Conservation (phyloP, 495 filamentous ascomycete genomes). For the Lophium mytilinum region DNA sequence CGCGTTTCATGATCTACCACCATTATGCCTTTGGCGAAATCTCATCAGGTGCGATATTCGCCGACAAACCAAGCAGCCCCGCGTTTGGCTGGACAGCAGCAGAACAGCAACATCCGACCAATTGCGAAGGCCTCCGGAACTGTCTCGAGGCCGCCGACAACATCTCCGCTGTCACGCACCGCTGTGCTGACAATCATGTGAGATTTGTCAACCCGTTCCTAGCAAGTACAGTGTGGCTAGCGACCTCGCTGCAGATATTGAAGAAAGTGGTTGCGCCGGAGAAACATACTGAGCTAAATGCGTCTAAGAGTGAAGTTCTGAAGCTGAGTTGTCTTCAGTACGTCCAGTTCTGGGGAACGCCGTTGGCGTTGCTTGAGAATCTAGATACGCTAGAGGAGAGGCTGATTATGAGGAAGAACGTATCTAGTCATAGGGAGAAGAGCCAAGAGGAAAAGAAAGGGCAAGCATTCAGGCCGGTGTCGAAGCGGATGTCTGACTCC, state of each 20-base stretch:
- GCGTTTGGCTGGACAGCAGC: not conserved
- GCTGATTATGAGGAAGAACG: not conserved
- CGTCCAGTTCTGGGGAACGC: constrained; percentile 12
- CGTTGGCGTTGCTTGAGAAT: constrained; percentile 6
- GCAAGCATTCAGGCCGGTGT: not conserved
- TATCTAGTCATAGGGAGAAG: not conserved
- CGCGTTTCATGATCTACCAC: constrained; percentile 32
- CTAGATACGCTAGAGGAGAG: constrained; percentile 10
- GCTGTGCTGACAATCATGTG: constrained; percentile 19
- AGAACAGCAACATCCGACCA: not conserved
- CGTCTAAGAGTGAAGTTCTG: constrained; percentile 20
- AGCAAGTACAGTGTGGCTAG: constrained; percentile 31
- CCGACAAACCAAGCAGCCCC: not conserved
- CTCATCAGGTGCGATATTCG: not conserved
- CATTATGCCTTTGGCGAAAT: constrained; percentile 12
- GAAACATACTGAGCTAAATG: not conserved
- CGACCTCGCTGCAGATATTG: constrained; percentile 26
- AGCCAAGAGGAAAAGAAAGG: not conserved
- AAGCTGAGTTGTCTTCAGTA: constrained; percentile 9
- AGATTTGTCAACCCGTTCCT: constrained; percentile 30
- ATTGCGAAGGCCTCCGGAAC: constrained; percentile 1
- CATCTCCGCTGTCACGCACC: constrained; percentile 23
- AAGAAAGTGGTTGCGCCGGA: not conserved
- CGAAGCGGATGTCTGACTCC: not conserved
- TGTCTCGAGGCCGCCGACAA: constrained; percentile 26